Evolutionary conservation across 1,284 basidiomycete species (phyloP).

Genomic region (Boletus mariae): DNA sequence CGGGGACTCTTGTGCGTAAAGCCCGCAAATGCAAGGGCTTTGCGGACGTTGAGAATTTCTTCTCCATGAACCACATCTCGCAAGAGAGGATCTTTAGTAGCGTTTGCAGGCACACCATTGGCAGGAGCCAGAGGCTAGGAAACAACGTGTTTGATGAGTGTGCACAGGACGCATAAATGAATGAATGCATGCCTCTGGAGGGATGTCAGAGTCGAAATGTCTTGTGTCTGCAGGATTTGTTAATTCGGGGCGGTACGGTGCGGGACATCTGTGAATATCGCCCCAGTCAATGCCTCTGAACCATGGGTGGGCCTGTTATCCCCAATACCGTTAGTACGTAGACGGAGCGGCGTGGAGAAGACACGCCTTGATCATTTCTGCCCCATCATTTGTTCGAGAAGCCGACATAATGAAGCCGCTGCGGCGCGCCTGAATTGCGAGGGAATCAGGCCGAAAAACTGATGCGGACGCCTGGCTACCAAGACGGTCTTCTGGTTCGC

Average conservation of each 20-base stretch:
- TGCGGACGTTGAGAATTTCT: slow-evolving; percentile 85
- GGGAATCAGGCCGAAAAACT: slow-evolving; percentile 71
- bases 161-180: slow-evolving; percentile 23
- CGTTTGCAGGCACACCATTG: slow-evolving; percentile 78
- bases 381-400: slow-evolving; percentile 69
- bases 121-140: slow-evolving; percentile 82
- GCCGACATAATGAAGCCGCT: slow-evolving; percentile 65
- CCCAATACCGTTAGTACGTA: slow-evolving; percentile 22
- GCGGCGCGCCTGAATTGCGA: slow-evolving; percentile 68
- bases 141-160: slow-evolving; percentile 33
- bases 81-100: slow-evolving; percentile 85
- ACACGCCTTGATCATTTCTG: slow-evolving; percentile 79
- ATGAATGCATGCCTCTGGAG: slow-evolving; percentile 67
- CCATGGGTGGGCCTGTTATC: slow-evolving; percentile 73
- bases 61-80: slow-evolving; percentile 81
- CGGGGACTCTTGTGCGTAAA: slow-evolving; percentile 87
- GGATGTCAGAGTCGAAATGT: slow-evolving; percentile 93
- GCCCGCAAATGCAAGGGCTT: slow-evolving; percentile 85
- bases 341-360: slow-evolving; percentile 17
- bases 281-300: slow-evolving; percentile 85
- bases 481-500: slow-evolving; percentile 91
- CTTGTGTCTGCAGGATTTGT: slow-evolving; percentile 76
- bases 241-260: slow-evolving; percentile 88
- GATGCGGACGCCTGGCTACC: slow-evolving; percentile 71
- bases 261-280: slow-evolving; percentile 73